Percentiles rank a stretch among this genome's conserved stretches.
Conservation (phyloP, 1,139 yeast genomes). For the Protomyces macrosporus region DNA sequence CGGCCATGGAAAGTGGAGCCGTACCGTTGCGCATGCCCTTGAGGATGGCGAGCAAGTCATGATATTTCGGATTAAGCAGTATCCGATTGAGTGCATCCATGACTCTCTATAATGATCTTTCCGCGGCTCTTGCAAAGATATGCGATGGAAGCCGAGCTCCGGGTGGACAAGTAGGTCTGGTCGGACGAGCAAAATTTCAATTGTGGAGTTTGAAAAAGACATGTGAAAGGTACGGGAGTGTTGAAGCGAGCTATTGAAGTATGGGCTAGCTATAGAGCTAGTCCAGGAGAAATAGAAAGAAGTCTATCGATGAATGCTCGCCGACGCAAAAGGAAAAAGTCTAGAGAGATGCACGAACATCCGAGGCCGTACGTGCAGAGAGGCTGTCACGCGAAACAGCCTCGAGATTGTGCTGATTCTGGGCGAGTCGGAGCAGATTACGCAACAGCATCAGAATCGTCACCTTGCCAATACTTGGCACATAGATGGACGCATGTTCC, state of each 20-base stretch:
- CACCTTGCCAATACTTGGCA: constrained; percentile 93
- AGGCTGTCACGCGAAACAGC: background rate
- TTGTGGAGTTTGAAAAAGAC: too few relatives aligned
- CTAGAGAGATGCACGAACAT: background rate
- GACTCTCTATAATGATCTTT: background rate
- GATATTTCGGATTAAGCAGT: constrained; percentile 38
- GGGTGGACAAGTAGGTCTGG: too few relatives aligned
- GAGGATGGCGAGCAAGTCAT: constrained; percentile 39
- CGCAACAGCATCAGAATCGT: constrained; percentile 90
- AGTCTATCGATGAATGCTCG: too few relatives aligned
- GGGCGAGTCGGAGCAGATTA: constrained; percentile 46
- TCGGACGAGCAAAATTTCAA: too few relatives aligned
- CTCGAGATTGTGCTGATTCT: constrained; percentile 15
- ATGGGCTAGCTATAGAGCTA: too few relatives aligned
- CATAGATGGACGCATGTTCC: constrained; percentile 79
- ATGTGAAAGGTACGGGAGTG: too few relatives aligned
- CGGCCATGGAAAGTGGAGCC: background rate
- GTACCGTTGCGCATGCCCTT: constrained; percentile 42
- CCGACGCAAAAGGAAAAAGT: too few relatives aligned
- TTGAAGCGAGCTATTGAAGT: too few relatives aligned
- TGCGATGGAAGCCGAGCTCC: too few relatives aligned
- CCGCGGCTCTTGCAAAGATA: too few relatives aligned
- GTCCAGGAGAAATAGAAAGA: too few relatives aligned
- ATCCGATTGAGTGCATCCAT: constrained; percentile 13
- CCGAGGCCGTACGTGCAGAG: background rate